These are phyloP conservation scores for Henckelia pumila DNA, from an alignment of 257 asterid species.

Conservation along the genomic window DNA sequence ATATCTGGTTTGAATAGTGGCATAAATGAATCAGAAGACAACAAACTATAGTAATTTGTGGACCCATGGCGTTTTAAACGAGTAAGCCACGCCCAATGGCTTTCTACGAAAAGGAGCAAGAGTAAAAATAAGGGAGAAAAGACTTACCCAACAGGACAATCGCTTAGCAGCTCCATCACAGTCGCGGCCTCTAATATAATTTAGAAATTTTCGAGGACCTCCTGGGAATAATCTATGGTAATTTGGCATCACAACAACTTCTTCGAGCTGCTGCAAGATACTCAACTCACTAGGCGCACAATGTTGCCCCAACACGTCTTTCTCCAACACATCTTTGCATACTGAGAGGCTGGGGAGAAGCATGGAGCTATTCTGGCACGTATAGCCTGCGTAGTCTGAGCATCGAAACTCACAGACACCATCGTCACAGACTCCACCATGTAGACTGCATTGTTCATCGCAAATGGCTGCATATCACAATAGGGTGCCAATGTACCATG, in stretches of 20 bases:
- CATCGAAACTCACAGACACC: conserved; percentile 98
- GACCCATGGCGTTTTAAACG: neutral
- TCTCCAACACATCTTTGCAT: conserved; percentile 77
- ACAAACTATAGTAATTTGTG: neutral
- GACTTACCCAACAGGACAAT: conserved; percentile 97
- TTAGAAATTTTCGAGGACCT: conserved; percentile 88
- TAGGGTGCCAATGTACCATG: neutral
- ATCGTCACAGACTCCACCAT: conserved; percentile 97
- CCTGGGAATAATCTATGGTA: conserved; percentile 91
- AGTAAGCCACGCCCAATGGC: too few species aligned
- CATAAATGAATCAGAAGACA: neutral
- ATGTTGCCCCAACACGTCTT: conserved; percentile 73
- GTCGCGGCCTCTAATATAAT: conserved; percentile 81
- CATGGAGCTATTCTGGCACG: conserved; percentile 92
- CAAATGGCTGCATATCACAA: conserved; percentile 65
- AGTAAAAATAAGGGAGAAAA: neutral
- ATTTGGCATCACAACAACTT: conserved; percentile 98
- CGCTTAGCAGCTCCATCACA: conserved; percentile 98
- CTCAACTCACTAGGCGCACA: conserved; percentile 93
- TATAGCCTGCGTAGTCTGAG: conserved; percentile 98
- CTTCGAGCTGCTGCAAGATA: conserved; percentile 91
- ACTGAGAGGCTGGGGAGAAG: conserved; percentile 85
- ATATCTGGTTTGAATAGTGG: conserved; percentile 55
- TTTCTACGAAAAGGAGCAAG: neutral
- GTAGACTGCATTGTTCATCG: conserved; percentile 97